phyloP scores from a whole-genome alignment of 805 yeast species.

The Sugiyamaella qingdaonensis region DNA sequence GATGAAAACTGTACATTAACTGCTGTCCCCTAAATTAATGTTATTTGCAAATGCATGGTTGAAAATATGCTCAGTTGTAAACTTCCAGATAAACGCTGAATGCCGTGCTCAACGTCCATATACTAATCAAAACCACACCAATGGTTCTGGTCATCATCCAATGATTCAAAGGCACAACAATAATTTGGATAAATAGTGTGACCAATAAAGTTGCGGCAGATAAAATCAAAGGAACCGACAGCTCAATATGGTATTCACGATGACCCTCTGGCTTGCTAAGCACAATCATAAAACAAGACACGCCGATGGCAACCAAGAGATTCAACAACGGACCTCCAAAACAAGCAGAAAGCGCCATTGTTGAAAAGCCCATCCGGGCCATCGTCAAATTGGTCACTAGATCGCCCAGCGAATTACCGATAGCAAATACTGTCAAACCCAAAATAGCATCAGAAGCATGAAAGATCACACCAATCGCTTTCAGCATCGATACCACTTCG shows the following conservation, averaged over 20 bases:
- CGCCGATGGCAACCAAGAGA: constrained; percentile 72
- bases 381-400: constrained; percentile 76
- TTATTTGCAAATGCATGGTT: background rate
- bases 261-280: constrained; percentile 16
- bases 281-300: constrained; percentile 56
- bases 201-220: constrained; percentile 41
- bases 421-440: constrained; percentile 84
- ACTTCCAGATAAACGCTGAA: background rate
- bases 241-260: constrained; percentile 28
- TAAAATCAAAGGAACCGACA: constrained; percentile 40
- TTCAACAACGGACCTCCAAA: constrained; percentile 89
- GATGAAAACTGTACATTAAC: background rate
- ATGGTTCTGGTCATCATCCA: constrained; percentile 41
- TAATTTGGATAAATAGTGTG: constrained; percentile 36
- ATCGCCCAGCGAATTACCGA: constrained; percentile 93
- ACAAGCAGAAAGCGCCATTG: constrained; percentile 93
- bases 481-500: constrained; percentile 62
- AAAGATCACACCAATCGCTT: constrained; percentile 55
- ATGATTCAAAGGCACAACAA: constrained; percentile 39
- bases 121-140: constrained; percentile 38
- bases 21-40: background rate
- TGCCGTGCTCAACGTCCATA: constrained; percentile 36
- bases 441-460: constrained; percentile 70
- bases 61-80: background rate
- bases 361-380: constrained; percentile 74